Evolutionary conservation across 2,329 filamentous ascomycete genomes (phyloP).

Genomic region (Helotiales sp.): DNA sequence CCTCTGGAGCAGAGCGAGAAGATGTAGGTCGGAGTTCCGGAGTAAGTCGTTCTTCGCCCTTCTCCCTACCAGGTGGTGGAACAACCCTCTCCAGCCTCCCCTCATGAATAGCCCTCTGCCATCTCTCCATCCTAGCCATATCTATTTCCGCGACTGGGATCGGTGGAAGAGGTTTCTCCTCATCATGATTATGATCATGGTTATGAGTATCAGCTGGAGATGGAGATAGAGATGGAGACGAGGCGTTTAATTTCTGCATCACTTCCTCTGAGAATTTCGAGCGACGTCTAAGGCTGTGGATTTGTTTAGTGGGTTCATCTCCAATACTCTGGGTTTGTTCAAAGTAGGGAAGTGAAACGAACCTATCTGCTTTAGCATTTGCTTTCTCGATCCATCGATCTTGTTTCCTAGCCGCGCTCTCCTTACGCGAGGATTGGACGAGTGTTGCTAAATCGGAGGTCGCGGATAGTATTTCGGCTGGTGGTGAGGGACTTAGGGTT

Average conservation of each 20-base stretch:
- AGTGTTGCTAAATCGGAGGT: background rate
- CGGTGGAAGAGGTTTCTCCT: background rate
- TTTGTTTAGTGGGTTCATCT: background rate
- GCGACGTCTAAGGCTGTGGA: background rate
- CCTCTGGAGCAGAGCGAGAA: background rate
- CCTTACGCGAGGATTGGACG: background rate
- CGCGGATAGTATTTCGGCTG: background rate
- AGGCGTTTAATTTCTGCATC: constrained; percentile 3
- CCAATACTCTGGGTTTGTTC: background rate
- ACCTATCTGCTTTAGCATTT: constrained; percentile 3
- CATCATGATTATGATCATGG: background rate
- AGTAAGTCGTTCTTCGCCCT: background rate
- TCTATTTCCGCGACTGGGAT: background rate
- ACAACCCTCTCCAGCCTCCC: constrained; percentile 15
- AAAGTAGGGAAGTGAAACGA: background rate
- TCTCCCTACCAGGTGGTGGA: background rate
- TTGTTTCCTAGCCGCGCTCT: background rate
- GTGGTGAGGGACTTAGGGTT: too few species aligned
- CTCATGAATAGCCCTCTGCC: constrained; percentile 11
- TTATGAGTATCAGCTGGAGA: background rate
- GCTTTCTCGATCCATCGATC: background rate
- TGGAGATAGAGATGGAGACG: too few species aligned
- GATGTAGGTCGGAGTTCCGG: background rate
- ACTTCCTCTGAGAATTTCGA: constrained; percentile 4
- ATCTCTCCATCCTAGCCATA: background rate